phyloP scores from a whole-genome alignment of 139 green algal species.

The Closterium sp. region DNA sequence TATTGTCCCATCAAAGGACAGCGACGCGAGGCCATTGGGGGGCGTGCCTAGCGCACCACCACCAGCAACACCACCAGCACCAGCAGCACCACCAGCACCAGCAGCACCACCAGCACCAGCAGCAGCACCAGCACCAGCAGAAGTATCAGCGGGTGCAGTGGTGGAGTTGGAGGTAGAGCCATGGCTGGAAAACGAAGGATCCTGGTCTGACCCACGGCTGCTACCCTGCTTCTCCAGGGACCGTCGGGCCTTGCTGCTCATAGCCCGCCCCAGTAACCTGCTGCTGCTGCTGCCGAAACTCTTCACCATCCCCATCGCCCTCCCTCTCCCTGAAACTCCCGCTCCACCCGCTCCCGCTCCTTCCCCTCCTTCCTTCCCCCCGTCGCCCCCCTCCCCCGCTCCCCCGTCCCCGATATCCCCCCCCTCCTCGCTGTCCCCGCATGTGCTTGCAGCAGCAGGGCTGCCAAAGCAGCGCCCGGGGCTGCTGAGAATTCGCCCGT shows the following conservation, averaged over 20 bases:
- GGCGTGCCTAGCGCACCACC: background rate
- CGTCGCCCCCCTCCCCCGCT: background rate
- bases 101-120: background rate
- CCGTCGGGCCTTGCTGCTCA: background rate
- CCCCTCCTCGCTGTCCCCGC: background rate
- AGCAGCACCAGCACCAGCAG: background rate
- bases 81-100: background rate
- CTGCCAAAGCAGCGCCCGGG: background rate
- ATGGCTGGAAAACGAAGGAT: too few relatives aligned
- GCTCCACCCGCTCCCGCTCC: too few relatives aligned
- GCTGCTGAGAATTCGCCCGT: background rate
- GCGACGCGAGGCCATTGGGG: background rate
- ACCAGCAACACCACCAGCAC: too few relatives aligned
- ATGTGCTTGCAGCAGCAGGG: background rate
- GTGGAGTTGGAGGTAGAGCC: background rate
- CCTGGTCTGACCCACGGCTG: background rate
- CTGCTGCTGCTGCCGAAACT: background rate
- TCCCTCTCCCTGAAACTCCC: too few relatives aligned
- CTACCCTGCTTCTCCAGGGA: background rate
- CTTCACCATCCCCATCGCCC: background rate
- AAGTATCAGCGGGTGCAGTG: background rate
- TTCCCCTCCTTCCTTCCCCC: background rate
- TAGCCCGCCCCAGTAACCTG: background rate
- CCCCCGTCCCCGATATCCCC: background rate
- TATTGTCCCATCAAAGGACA: background rate